Evolutionary conservation across 305 asterid species (phyloP).

Genomic region (Solanum hybrid): DNA sequence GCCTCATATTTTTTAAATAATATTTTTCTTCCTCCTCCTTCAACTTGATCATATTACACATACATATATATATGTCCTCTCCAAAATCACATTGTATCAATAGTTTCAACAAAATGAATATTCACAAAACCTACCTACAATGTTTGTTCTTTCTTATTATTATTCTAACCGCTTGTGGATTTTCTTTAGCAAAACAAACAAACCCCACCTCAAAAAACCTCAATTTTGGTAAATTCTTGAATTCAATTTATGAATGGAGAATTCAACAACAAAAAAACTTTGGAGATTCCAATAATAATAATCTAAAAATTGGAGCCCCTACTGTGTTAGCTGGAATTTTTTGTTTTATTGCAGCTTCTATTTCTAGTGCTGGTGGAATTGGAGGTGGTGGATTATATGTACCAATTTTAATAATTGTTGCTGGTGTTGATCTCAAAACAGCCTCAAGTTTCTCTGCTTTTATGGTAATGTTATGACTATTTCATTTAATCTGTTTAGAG

Average conservation of each 20-base stretch:
- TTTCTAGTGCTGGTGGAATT: conserved; percentile 61
- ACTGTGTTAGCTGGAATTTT: conserved; percentile 25
- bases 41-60: background rate
- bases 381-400: conserved; percentile 65
- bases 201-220: background rate
- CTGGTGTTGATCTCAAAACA: conserved; percentile 49
- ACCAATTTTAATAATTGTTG: conserved; percentile 48
- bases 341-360: conserved; percentile 41
- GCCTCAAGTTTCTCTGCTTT: conserved; percentile 54
- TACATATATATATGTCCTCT: background rate
- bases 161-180: background rate
- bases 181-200: background rate
- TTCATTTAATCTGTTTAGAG: background rate
- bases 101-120: background rate
- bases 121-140: background rate
- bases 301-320: conserved; percentile 9
- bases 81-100: background rate
- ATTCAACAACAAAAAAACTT: background rate
- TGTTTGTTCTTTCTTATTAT: background rate
- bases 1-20: background rate
- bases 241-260: conserved; percentile 17
- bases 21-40: background rate
- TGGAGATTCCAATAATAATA: background rate
- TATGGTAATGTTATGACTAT: conserved; percentile 26
- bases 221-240: conserved; percentile 7